Percentiles rank a stretch among this genome's conserved stretches.
These are phyloP conservation scores for Zymoseptoria crescenta DNA, from an alignment of 2,329 filamentous ascomycete genomes.

Conservation along the genomic window DNA sequence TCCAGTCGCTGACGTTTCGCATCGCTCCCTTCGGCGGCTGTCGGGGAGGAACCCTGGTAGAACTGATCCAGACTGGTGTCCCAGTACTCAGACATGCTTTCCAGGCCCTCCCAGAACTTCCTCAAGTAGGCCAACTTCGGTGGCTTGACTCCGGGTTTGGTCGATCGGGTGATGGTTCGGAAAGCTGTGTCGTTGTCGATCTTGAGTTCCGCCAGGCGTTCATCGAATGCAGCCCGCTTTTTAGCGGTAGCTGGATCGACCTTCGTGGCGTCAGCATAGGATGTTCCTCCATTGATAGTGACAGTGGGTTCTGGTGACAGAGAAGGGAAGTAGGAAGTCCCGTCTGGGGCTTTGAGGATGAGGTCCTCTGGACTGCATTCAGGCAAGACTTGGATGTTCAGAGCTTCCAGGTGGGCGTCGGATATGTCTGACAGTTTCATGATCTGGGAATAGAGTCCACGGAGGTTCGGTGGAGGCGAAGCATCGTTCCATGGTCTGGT, in stretches of 20 bases:
- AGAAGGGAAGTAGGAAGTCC: conserved; percentile 33
- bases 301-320: conserved; percentile 18
- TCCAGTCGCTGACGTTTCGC: conserved; percentile 22
- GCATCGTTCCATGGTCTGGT: conserved; percentile 12
- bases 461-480: conserved; percentile 32
- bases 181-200: conserved; percentile 52
- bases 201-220: conserved; percentile 44
- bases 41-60: conserved; percentile 28
- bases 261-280: conserved; percentile 23
- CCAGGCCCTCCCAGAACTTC: conserved; percentile 53
- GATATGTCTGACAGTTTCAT: conserved; percentile 37
- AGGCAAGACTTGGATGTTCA: conserved; percentile 37
- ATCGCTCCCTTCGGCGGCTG: conserved; percentile 13
- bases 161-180: conserved; percentile 46
- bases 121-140: conserved; percentile 49
- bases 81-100: conserved; percentile 56
- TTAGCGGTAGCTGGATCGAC: conserved; percentile 43
- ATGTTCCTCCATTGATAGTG: conserved; percentile 23
- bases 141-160: conserved; percentile 38
- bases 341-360: conserved; percentile 29
- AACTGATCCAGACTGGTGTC: conserved; percentile 53
- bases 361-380: conserved; percentile 35
- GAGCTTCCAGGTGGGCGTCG: conserved; percentile 31
- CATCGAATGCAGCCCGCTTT: conserved; percentile 41
- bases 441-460: conserved; percentile 37